phyloP scores from a whole-genome alignment of 495 filamentous ascomycete species.

The Podospora didyma region DNA sequence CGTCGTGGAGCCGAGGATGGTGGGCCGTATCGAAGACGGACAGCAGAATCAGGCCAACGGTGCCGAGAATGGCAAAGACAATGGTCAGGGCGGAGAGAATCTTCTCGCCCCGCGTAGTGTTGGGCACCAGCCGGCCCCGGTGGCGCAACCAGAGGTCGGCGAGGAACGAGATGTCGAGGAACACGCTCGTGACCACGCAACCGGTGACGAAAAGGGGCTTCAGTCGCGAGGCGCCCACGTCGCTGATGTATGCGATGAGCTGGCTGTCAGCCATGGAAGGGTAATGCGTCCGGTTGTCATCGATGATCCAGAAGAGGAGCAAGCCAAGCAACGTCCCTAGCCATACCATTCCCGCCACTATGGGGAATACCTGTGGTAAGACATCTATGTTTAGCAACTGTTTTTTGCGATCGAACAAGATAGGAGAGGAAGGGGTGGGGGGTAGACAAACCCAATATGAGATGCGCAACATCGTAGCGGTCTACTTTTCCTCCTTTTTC shows the following conservation, averaged over 20 bases:
- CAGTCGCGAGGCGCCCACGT: conserved; percentile 63
- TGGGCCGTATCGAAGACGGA: conserved; percentile 76
- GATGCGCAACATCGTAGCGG: conserved; percentile 32
- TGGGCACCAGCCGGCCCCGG: conserved; percentile 64
- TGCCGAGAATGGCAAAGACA: conserved; percentile 70
- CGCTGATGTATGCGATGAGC: conserved; percentile 80
- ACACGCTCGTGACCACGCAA: conserved; percentile 71
- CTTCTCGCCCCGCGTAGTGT: conserved; percentile 65
- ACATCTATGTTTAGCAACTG: conserved; percentile 2
- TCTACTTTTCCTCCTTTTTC: not conserved
- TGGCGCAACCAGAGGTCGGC: conserved; percentile 82
- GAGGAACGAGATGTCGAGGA: conserved; percentile 77
- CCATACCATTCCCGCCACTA: conserved; percentile 79
- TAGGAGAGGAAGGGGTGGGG: not conserved
- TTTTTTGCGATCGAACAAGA: conserved; percentile 1
- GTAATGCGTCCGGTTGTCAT: conserved; percentile 57
- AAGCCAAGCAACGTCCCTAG: conserved; percentile 57
- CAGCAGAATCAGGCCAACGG: conserved; percentile 72
- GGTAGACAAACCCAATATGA: conserved; percentile 49
- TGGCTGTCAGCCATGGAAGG: conserved; percentile 60
- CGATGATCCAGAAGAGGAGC: conserved; percentile 58
- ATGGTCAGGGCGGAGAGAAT: conserved; percentile 64
- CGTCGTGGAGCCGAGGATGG: conserved; percentile 63
- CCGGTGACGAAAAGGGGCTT: conserved; percentile 89
- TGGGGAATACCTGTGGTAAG: conserved; percentile 70